Conservation (phyloP, 208 protist species). For the Trypanosoma scelopori region DNA sequence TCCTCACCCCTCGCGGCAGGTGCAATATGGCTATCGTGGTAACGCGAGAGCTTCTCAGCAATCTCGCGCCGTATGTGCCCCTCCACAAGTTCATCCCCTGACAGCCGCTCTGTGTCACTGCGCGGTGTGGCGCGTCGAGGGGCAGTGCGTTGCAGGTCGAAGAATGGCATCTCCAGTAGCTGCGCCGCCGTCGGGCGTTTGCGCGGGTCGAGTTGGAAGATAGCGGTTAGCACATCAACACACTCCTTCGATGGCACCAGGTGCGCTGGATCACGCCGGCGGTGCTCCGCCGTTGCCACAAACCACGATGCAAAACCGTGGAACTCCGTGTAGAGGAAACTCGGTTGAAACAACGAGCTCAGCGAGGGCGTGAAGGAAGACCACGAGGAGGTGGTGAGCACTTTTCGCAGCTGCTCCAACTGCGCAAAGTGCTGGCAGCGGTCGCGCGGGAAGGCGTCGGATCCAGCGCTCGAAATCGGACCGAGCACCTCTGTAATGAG, state of each 20-base stretch:
- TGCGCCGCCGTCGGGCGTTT: constrained; percentile 70
- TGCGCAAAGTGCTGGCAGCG: constrained; percentile 45
- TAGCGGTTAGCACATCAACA: constrained; percentile 69
- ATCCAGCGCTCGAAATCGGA: constrained; percentile 39
- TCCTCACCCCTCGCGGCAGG: constrained; percentile 1
- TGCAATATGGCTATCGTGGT: constrained; percentile 35
- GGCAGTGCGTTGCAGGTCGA: constrained; percentile 26
- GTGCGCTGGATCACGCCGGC: constrained; percentile 40
- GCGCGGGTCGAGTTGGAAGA: constrained; percentile 71
- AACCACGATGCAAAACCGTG: constrained; percentile 77
- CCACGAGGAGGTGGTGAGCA: constrained; percentile 20
- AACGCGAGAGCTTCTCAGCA: constrained; percentile 24
- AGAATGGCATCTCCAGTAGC: constrained; percentile 82
- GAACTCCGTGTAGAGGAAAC: constrained; percentile 64
- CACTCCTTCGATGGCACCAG: constrained; percentile 55
- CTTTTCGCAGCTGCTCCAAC: constrained; percentile 41
- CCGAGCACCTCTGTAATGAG: constrained; percentile 73
- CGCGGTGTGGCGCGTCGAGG: background rate
- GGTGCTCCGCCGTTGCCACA: constrained; percentile 46
- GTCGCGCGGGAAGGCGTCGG: constrained; percentile 39
- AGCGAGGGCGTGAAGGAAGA: constrained; percentile 22
- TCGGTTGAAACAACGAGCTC: constrained; percentile 58
- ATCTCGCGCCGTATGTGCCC: constrained; percentile 26
- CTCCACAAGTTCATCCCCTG: constrained; percentile 17
- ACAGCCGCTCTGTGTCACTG: background rate